Evolutionary conservation across 345 rosid genomes (phyloP).

Genomic region (Citrus hindsii): DNA sequence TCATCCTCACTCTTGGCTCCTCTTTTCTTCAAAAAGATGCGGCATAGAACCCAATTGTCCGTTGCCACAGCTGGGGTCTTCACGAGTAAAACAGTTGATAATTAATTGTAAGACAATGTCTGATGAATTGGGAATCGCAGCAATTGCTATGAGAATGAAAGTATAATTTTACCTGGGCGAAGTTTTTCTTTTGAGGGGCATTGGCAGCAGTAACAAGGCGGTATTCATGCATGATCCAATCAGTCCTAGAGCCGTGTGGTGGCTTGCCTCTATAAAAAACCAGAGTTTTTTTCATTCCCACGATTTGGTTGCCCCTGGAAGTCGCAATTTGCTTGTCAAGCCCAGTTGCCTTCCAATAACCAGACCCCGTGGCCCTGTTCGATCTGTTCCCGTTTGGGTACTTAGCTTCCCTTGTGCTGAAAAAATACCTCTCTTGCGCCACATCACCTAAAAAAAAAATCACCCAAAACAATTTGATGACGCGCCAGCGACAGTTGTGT

Average conservation of each 20-base stretch:
- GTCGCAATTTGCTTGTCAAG: constrained; percentile 70
- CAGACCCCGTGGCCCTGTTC: constrained; percentile 78
- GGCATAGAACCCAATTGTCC: constrained; percentile 91
- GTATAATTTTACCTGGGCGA: constrained; percentile 32
- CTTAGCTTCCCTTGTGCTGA: constrained; percentile 86
- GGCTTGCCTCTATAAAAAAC: constrained; percentile 94
- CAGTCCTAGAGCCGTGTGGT: constrained; percentile 76
- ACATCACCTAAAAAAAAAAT: constrained; percentile 52
- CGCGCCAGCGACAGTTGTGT: no score
- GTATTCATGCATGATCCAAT: constrained; percentile 99
- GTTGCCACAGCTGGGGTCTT: constrained; percentile 43
- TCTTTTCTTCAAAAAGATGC: constrained; percentile 90
- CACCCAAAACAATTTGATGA: no score
- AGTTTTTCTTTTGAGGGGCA: constrained; percentile 26
- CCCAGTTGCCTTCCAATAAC: constrained; percentile 98
- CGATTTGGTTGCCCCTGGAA: constrained; percentile 54
- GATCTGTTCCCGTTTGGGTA: constrained; percentile 93
- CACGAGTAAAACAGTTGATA: constrained; percentile 2
- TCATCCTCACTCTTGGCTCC: constrained; percentile 45
- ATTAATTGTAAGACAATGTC: neutral
- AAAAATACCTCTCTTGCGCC: constrained; percentile 93
- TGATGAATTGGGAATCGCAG: neutral
- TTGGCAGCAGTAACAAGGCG: constrained; percentile 43
- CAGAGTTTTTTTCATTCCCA: constrained; percentile 96
- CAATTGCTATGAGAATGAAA: neutral